These are phyloP conservation scores for Marasmius oreades DNA, from an alignment of 1,284 basidiomycete genomes.

Conservation along the genomic window DNA sequence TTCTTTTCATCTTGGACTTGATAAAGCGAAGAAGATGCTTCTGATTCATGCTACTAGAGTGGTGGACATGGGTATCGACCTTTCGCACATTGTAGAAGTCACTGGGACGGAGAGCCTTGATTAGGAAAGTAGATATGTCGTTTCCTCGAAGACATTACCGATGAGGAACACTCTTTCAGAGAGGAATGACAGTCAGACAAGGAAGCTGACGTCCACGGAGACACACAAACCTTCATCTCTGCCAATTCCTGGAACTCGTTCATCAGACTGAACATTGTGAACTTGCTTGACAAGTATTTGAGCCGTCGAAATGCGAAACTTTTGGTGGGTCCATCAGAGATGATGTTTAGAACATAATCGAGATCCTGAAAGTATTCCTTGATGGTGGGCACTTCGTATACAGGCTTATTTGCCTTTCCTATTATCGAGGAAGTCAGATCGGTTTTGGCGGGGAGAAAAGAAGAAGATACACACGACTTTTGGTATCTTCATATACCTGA, in stretches of 20 bases:
- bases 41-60: slow-evolving; percentile 99
- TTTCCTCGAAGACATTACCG: slow-evolving; percentile 40
- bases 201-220: slow-evolving; percentile 9
- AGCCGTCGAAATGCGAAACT: slow-evolving; percentile 92
- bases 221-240: slow-evolving; percentile 85
- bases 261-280: slow-evolving; percentile 89
- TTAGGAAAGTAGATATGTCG: slow-evolving; percentile 3
- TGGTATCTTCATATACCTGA: slow-evolving; percentile 63
- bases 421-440: not conserved
- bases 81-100: slow-evolving; percentile 99
- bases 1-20: slow-evolving; percentile 93
- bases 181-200: not conserved
- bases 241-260: slow-evolving; percentile 95
- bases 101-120: slow-evolving; percentile 36
- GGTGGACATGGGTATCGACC: slow-evolving; percentile 98
- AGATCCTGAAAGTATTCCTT: slow-evolving; percentile 96
- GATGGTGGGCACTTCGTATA: slow-evolving; percentile 82
- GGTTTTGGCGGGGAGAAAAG: not conserved
- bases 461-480: slow-evolving; percentile 15
- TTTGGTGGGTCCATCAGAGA: slow-evolving; percentile 93
- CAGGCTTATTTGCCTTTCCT: slow-evolving; percentile 45
- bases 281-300: slow-evolving; percentile 94
- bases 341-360: slow-evolving; percentile 85
- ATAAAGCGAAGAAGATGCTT: slow-evolving; percentile 99
- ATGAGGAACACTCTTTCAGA: slow-evolving; percentile 65